Evolutionary conservation across 257 asterid genomes (phyloP), one percentile per base, ranked within the genome.

Genomic region (Avicennia marina): DNA sequence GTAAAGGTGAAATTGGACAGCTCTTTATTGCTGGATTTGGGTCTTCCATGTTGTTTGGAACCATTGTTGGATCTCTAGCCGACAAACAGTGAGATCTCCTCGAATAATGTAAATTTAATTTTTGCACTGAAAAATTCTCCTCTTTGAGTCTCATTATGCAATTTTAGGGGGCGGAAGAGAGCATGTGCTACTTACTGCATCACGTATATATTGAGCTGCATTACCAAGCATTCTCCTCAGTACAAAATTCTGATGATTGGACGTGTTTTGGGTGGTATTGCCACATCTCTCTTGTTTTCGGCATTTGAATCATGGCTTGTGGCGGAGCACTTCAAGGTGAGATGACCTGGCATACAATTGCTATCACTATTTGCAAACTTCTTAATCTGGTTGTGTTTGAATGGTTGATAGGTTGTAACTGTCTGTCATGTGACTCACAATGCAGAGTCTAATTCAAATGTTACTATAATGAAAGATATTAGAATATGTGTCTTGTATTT

Each of bases 261-360:
- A 19, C 95, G 95, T 60, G 43, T 90, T 58, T 75, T 90, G 82
- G 98, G 98, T 67, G 98, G 98, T 70, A 82, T 90, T 44, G 90
- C 98, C 34, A 90, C 98, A 18, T 90, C 96, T 72, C 91, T 90
- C 38, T 81, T 90, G 77, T 90, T 84, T 72, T 87, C 98, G 24
- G 76, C 95, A 20, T 90, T 90, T 60, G 96, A 90, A 65, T 90
- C 98, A 3, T 90, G 98, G 98, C 94, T 90, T 29, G 96, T 87
- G 41, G 98, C 96, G 0, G 98, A 90, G 60, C 98, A 90, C 80
- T 78, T 78, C 83, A 90, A 90, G 96, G 96, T 90, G 49, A 25
- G 72, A 48, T 16, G 33, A 27, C 45, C 51, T 44, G 33, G 24
- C 54, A 15, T 39, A 6, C 0, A 12, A 26, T 63, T n/a, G 42